Percentiles rank a stretch among this genome's conserved stretches.
These are phyloP conservation scores for Alternaria metachromatica DNA, from an alignment of 2,329 filamentous ascomycete species.

Conservation along the genomic window DNA sequence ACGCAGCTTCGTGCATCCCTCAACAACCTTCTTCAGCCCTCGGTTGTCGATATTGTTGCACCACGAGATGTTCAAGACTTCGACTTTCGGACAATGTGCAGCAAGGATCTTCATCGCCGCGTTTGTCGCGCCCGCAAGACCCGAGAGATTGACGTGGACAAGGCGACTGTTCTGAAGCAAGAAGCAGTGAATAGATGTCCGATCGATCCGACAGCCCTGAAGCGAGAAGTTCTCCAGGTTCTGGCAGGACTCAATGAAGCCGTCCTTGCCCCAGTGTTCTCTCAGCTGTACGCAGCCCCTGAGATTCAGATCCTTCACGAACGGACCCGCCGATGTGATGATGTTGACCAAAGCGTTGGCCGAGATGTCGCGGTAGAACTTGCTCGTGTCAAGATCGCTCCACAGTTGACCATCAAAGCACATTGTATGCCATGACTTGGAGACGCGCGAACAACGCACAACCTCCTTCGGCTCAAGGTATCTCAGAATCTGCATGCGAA, in stretches of 20 bases:
- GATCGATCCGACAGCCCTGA: conserved; percentile 87
- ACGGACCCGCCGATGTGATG: conserved; percentile 83
- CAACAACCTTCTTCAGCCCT: conserved; percentile 75
- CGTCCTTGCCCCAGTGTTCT: conserved; percentile 77
- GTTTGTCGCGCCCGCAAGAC: conserved; percentile 80
- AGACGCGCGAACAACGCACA: conserved; percentile 77
- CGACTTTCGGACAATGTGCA: conserved; percentile 78
- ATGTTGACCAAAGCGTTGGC: conserved; percentile 84
- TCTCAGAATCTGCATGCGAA: conserved; percentile 78
- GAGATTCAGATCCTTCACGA: conserved; percentile 88
- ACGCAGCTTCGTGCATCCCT: conserved; percentile 73
- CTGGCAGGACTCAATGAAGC: conserved; percentile 80
- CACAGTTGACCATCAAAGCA: conserved; percentile 97
- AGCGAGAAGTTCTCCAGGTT: conserved; percentile 89
- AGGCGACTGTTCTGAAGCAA: conserved; percentile 79
- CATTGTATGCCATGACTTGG: conserved; percentile 76
- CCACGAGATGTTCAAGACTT: conserved; percentile 90
- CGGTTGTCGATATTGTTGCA: conserved; percentile 83
- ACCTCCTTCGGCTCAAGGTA: conserved; percentile 82
- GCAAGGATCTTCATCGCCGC: conserved; percentile 86
- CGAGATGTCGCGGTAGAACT: conserved; percentile 87
- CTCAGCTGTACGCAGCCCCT: conserved; percentile 89
- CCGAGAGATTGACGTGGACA: conserved; percentile 85
- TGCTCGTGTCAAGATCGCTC: conserved; percentile 80
- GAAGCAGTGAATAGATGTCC: conserved; percentile 77